Conservation (phyloP, 2,329 filamentous ascomycete genomes). For the Canariomyces notabilis region DNA sequence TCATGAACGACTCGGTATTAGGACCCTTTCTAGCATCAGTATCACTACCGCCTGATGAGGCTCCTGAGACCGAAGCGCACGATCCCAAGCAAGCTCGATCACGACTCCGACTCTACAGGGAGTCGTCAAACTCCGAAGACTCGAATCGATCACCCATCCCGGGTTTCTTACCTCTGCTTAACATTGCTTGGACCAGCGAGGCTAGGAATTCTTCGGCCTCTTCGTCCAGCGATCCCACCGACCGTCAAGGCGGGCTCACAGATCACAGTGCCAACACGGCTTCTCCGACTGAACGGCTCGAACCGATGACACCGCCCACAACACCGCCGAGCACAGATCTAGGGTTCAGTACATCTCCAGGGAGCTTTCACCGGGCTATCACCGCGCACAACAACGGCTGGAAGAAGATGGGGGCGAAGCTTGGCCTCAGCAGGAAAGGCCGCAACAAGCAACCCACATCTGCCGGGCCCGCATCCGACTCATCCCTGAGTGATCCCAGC, state of each 20-base stretch:
- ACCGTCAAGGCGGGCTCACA: conserved; percentile 43
- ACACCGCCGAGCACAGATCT: conserved; percentile 62
- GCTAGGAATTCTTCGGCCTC: conserved; percentile 41
- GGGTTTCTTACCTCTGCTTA: conserved; percentile 39
- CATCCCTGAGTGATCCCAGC: conserved; percentile 32
- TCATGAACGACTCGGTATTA: conserved; percentile 96
- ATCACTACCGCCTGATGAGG: conserved; percentile 32
- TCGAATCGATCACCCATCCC: conserved; percentile 41
- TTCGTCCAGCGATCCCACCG: conserved; percentile 41
- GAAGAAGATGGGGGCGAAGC: conserved; percentile 60
- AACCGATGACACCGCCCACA: conserved; percentile 69
- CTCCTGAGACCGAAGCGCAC: conserved; percentile 33
- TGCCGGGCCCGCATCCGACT: conserved; percentile 33
- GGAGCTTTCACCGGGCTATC: conserved; percentile 50
- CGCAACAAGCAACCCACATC: conserved; percentile 38
- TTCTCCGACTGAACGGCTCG: conserved; percentile 46
- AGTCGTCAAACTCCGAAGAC: conserved; percentile 32
- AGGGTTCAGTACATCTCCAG: conserved; percentile 46
- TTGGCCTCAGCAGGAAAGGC: conserved; percentile 53
- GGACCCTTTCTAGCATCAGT: conserved; percentile 80
- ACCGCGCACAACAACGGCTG: conserved; percentile 54
- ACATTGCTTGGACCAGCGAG: conserved; percentile 34
- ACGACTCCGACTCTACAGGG: conserved; percentile 36
- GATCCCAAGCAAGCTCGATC: conserved; percentile 36
- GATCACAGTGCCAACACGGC: conserved; percentile 63